Evolutionary conservation across 1,284 basidiomycete species (phyloP).

Genomic region (Rhodotorula sp.): DNA sequence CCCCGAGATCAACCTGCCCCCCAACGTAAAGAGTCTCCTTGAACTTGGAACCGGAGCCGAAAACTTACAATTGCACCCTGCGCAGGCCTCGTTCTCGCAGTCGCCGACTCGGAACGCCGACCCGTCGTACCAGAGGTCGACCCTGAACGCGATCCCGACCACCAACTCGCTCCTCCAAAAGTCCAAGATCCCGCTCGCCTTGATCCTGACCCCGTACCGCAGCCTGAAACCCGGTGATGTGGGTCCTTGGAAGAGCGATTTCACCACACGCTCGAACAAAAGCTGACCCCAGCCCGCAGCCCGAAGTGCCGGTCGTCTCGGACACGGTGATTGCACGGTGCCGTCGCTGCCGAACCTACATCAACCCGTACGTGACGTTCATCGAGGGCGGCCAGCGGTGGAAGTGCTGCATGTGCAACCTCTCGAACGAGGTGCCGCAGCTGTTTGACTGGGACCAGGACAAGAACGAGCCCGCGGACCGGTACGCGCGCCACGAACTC

Average conservation of each 20-base stretch:
- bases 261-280: too few species aligned
- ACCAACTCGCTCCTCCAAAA: constrained; percentile 86
- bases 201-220: constrained; percentile 89
- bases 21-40: constrained; percentile 54
- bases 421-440: constrained; percentile 98
- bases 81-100: constrained; percentile 71
- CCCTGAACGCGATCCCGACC: constrained; percentile 90
- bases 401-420: constrained; percentile 99
- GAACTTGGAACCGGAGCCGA: too few species aligned
- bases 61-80: too few species aligned
- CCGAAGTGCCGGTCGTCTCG: constrained; percentile 73
- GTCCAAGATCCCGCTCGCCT: constrained; percentile 86
- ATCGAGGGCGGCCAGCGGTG: constrained; percentile 98
- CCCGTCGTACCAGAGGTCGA: constrained; percentile 87
- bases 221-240: constrained; percentile 59
- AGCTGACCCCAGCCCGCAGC: constrained; percentile 52
- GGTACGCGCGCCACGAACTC: constrained; percentile 90
- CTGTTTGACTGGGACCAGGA: constrained; percentile 97
- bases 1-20: constrained; percentile 83
- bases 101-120: constrained; percentile 81
- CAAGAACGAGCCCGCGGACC: constrained; percentile 88
- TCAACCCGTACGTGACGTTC: constrained; percentile 98
- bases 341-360: constrained; percentile 94
- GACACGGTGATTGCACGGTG: constrained; percentile 98
- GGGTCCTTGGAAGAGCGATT: constrained; percentile 29